A percentile compares a stretch with the other conserved stretches of the same genome.
Evolutionary conservation across 164 flowering plant species (phyloP).

Genomic region (Dillenia suffruticosa): DNA sequence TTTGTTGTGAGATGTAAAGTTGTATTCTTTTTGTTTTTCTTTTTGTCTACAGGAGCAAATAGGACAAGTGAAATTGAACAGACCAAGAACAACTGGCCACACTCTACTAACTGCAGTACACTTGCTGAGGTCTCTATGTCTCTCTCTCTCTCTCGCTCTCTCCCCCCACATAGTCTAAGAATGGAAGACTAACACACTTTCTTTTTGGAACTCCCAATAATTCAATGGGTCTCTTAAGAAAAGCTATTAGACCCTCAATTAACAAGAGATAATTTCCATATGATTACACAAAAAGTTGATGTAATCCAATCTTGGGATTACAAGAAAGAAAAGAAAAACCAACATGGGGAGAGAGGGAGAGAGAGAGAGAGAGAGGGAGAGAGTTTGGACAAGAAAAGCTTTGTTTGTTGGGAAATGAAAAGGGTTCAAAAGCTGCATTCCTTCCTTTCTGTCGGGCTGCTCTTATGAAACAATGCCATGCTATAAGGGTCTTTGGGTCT

Average conservation of each 20-base stretch:
- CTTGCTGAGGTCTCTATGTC: constrained; percentile 33
- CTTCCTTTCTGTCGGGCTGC: constrained; percentile 71
- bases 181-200: too few species aligned
- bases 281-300: too few species aligned
- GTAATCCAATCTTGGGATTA: not conserved
- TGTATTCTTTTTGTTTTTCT: constrained; percentile 25
- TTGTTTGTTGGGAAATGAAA: constrained; percentile 70
- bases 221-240: too few species aligned
- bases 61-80: constrained; percentile 58
- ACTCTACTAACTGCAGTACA: constrained; percentile 51
- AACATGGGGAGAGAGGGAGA: constrained; percentile 2
- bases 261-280: too few species aligned
- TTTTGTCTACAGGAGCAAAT: constrained; percentile 37
- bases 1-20: constrained; percentile 27
- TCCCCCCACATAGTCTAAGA: not conserved
- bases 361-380: not conserved
- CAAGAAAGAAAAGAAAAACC: constrained; percentile 6
- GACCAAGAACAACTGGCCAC: constrained; percentile 44
- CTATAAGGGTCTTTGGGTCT: constrained; percentile 25
- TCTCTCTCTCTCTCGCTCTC: not conserved
- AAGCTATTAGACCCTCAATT: too few species aligned
- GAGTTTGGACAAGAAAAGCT: constrained; percentile 25
- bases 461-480: constrained; percentile 27
- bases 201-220: too few species aligned
- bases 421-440: constrained; percentile 62